Base-by-base conservation (phyloP, 2,329 filamentous ascomycete genomes). In the Akanthomyces muscarius region DNA sequence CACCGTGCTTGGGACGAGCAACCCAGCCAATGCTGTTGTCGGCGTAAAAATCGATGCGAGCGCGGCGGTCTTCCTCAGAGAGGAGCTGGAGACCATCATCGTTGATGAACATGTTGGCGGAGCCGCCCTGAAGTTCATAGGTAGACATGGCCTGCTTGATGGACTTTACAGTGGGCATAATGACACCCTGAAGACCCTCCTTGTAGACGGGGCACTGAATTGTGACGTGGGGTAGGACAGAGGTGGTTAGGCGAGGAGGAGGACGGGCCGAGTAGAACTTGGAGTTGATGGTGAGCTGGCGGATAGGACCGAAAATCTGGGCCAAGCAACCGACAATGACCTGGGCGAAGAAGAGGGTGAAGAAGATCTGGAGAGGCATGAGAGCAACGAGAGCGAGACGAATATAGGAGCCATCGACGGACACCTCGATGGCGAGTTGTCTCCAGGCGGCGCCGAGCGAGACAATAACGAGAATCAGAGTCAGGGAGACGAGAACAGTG, bases 291-390 rank as follows among this genome's bases (percentile, higher is more conserved):
- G 81, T 84, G 73, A 94, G 81, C 71, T 93, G 89, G 54, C 83
- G 83, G 63, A 92, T 85, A 0, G 91, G 90, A 5, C 91, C 91
- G 63, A 93, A 84, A 67, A 89, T 86, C 73, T 93, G 90, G 2
- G 88, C 86, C 69, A 92, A 74, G 71, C 88, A 91, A 65, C 89
- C 89, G 58, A 92, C 79, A 64, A 93, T 89, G 70, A 92, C 89
- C 74, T 92, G 89, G 25, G 82, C 87, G 72, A 94, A 92, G 79
- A 94, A 91, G 69, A 93, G 81, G 2, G 89, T 91, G 77, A 93
- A 92, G 80, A 92, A 92, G 64, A 92, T 80, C 72, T 92, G 89
- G 38, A 92, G 77, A 0, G 90, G 90, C 21, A 85, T 85, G 44
- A 92, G 77, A 3, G 80, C 80, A 13, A 91, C 71, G 65, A 93